Conservation (phyloP, 2,329 filamentous ascomycete species). For the Nemania sp. region DNA sequence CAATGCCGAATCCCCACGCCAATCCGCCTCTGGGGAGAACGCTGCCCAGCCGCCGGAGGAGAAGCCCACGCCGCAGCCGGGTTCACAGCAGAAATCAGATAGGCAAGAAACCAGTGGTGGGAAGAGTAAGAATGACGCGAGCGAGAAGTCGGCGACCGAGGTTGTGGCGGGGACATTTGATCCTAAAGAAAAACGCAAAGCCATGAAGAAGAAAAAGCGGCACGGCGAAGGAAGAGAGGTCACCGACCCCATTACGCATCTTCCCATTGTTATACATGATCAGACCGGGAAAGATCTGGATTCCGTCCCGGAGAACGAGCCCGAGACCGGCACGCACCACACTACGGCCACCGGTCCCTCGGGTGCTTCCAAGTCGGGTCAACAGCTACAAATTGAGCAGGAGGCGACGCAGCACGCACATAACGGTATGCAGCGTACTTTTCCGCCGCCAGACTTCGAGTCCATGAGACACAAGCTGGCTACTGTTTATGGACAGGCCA, state of each 20-base stretch:
- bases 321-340: conserved; percentile 44
- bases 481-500: conserved; percentile 40
- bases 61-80: conserved; percentile 14
- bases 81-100: conserved; percentile 13
- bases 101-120: conserved; percentile 4
- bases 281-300: conserved; percentile 66
- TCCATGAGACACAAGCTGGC: conserved; percentile 44
- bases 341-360: conserved; percentile 46
- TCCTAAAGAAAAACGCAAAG: conserved; percentile 53
- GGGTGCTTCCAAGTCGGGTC: conserved; percentile 46
- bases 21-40: conserved; percentile 28
- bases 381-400: conserved; percentile 45
- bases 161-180: conserved; percentile 45
- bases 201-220: conserved; percentile 50
- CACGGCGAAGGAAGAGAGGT: conserved; percentile 62
- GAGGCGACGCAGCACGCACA: conserved; percentile 44
- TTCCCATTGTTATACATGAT: conserved; percentile 70
- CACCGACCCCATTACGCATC: conserved; percentile 73
- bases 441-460: conserved; percentile 55
- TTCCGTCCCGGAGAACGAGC: conserved; percentile 43
- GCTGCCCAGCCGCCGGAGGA: conserved; percentile 22
- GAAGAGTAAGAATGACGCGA: conserved; percentile 18
- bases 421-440: conserved; percentile 49
- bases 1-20: conserved; percentile 26
- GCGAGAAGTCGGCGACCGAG: conserved; percentile 43